Conservation (phyloP, 2,329 filamentous ascomycete species). For the Coleophoma eucalyptorum region DNA sequence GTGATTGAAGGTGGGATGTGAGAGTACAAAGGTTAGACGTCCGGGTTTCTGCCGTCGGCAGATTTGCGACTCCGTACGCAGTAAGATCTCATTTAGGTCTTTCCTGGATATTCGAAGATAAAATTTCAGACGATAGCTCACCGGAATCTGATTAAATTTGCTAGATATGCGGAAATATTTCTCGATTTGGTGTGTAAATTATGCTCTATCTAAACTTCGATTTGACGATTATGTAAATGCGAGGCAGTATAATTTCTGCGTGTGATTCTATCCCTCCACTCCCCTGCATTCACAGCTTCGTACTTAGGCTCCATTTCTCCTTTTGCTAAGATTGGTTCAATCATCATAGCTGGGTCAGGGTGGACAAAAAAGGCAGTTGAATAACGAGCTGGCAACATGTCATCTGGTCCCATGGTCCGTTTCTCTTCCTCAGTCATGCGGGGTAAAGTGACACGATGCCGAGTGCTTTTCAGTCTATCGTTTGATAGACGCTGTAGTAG, state of each 20-base stretch:
- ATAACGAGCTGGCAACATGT: constrained; percentile 2
- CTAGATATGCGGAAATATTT: too few species aligned
- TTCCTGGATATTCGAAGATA: too few species aligned
- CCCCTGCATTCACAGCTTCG: constrained; percentile 1
- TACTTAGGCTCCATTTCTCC: not conserved
- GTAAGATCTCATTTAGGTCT: too few species aligned
- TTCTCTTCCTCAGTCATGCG: not conserved
- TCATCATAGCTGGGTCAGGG: not conserved
- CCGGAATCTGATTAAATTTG: too few species aligned
- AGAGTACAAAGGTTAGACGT: too few species aligned
- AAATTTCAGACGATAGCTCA: too few species aligned
- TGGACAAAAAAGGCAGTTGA: constrained; percentile 5
- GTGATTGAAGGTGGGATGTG: too few species aligned
- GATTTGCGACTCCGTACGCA: too few species aligned
- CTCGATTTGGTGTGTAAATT: too few species aligned
- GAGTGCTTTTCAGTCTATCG: constrained; percentile 6
- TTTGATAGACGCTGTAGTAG: constrained; percentile 7
- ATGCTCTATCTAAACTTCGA: too few species aligned
- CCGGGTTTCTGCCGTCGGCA: too few species aligned
- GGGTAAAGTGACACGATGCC: constrained; percentile 8
- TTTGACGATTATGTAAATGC: not conserved
- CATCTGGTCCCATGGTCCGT: not conserved
- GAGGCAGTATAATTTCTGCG: not conserved
- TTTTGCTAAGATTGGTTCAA: not conserved
- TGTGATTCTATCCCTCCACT: constrained; percentile 1